Evolutionary conservation across 139 green algal species (phyloP), one percentile per base, ranked within the genome.

Genomic region (Dunaliella sp.): DNA sequence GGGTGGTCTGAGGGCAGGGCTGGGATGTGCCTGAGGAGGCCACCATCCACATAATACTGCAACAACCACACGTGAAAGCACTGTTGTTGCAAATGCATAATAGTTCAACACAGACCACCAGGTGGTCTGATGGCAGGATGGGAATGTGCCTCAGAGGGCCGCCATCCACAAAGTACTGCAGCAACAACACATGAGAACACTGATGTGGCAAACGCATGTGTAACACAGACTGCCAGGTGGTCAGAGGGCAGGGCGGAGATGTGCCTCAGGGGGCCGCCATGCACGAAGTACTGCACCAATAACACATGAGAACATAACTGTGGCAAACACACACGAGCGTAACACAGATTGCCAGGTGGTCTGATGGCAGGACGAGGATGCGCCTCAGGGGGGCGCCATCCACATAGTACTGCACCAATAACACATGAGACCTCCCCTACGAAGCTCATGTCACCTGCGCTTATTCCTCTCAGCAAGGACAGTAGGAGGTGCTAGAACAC

Each of bases 141-240:
- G 86, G 86, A 26, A 88, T 77, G 86, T 86, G 86, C 1, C 81
- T 72, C 12, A 88, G n/a, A 1, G 83, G 58, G 32, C 86, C 86
- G 21, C 86, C 86, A 38, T 88, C 86, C 30, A 88, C 84, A 32
- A 38, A 88, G 32, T 74, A 80, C 38, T 84, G 58, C 79, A 65
- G n/a, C n/a, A n/a, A n/a, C n/a, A n/a, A n/a, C n/a, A n/a, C n/a
- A n/a, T n/a, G n/a, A n/a, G n/a, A n/a, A n/a, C n/a, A n/a, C n/a
- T n/a, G n/a, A n/a, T n/a, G n/a, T n/a, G n/a, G n/a, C n/a, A n/a
- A n/a, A n/a, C n/a, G n/a, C n/a, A n/a, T n/a, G n/a, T 28, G 86
- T 81, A 31, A 85, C 81, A 3, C 38, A 79, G n/a, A 48, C 25
- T 1, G 58, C 58, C 31, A 33, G 38, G 1, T 74, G 37, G 32